Evolutionary conservation across 1,284 basidiomycete genomes (phyloP), one percentile per base, ranked within the genome.

Genomic region (Afroboletus lepidellus): DNA sequence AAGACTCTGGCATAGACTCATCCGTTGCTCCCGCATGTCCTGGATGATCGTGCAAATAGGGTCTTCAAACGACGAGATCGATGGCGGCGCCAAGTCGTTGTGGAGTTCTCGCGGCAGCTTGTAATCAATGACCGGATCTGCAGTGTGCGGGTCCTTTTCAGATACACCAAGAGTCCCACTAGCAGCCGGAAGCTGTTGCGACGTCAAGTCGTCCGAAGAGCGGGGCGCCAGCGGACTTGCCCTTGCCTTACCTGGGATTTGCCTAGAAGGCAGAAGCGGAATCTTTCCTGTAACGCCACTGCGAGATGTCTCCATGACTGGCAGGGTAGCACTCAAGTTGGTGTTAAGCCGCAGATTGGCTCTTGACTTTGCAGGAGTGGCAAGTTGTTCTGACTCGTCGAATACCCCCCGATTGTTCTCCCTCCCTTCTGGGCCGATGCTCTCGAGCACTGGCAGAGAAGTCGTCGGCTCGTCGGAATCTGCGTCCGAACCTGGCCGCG

Each of bases 11-110:
- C 92, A 93, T 53, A 95, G 70, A 62, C 90, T 92, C 92, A 95
- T 95, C 46, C 92, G 75, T 72, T 95, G 92, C 65, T 93, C 85
- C 44, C 92, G 80, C 88, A 95, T 93, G 63, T 92, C 90, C 67
- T 91, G 88, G 25, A 95, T 74, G 3, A 94, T 80, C 50, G 84
- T 78, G 63, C 79, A 80, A 36, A 95, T 80, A 5, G 92, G 92
- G 53, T 91, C 85, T 32, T 80, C 74, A 59, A 87, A 83, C 24
- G 76, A 72, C 39, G 80, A 81, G 46, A 94, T 66, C 29, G 79
- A 70, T 13, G 79, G 77, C 1, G 85, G 85, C n/a, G 80, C 78
- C 53, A 64, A 48, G 20, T 76, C 72, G 30, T 66, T 67, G 60
- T 88, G 83, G 54, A 89, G 69, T 48, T 69, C 67, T 37, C 84